These are phyloP conservation scores for Penicillium polonicum DNA, from an alignment of 2,329 filamentous ascomycete genomes.

Conservation along the genomic window DNA sequence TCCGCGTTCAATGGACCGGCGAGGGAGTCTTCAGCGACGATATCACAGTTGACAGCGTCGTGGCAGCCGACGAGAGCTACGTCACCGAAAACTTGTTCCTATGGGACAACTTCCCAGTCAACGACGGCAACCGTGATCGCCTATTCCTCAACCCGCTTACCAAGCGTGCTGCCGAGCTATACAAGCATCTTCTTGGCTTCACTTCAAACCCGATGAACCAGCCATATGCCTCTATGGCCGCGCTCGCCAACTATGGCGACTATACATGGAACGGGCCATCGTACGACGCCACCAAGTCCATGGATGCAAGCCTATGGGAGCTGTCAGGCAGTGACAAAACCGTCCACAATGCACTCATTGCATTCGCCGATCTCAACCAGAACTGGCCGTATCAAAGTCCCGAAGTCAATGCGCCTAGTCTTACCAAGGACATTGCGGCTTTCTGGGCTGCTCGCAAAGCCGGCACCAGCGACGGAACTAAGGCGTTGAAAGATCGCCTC, in stretches of 20 bases:
- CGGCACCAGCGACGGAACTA: background rate
- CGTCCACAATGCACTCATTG: background rate
- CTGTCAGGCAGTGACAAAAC: background rate
- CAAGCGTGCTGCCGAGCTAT: slow-evolving; percentile 17
- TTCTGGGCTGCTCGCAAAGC: background rate
- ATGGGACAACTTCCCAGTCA: slow-evolving; percentile 29
- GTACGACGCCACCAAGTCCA: background rate
- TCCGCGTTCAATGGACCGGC: slow-evolving; percentile 27
- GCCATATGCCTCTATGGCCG: slow-evolving; percentile 5
- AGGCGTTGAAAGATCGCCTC: background rate
- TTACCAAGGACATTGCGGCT: background rate
- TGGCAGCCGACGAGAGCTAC: slow-evolving; percentile 17
- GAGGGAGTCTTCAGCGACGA: slow-evolving; percentile 25
- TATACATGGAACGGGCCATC: background rate
- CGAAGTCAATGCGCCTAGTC: background rate
- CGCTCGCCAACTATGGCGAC: background rate
- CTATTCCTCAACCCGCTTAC: slow-evolving; percentile 27
- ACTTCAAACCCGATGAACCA: slow-evolving; percentile 25
- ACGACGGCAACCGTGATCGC: slow-evolving; percentile 22
- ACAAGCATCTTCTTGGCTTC: slow-evolving; percentile 24
- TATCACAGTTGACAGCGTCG: slow-evolving; percentile 12
- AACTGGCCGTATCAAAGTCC: slow-evolving; percentile 1
- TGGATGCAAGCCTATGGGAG: background rate
- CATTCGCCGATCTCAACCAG: background rate
- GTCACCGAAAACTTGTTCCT: slow-evolving; percentile 24